Percentiles rank a stretch among this genome's conserved stretches.
phyloP scores from a whole-genome alignment of 495 filamentous ascomycete genomes.

The Acidomyces sp. region DNA sequence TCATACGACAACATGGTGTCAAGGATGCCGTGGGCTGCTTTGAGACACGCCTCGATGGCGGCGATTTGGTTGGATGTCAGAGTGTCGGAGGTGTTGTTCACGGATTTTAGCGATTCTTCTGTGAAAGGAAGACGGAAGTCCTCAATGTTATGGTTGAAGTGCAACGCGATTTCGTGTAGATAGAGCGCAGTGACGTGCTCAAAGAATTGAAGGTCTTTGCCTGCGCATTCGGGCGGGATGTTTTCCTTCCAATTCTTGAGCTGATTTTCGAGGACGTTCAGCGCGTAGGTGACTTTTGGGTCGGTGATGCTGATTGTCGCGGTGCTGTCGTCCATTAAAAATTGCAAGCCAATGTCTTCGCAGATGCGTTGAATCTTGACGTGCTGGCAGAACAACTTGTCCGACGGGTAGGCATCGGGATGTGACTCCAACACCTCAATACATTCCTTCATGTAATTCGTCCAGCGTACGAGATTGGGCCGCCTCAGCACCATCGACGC shows the following conservation, averaged over 20 bases:
- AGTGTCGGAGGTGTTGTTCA: constrained; percentile 26
- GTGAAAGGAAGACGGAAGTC: constrained; percentile 42
- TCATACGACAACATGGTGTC: constrained; percentile 53
- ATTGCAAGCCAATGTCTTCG: constrained; percentile 64
- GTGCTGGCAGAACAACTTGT: constrained; percentile 60
- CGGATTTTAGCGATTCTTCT: constrained; percentile 34
- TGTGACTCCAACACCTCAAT: constrained; percentile 59
- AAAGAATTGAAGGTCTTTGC: constrained; percentile 40
- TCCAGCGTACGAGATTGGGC: constrained; percentile 72
- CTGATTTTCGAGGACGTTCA: constrained; percentile 65
- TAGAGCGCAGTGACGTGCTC: constrained; percentile 62
- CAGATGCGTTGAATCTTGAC: constrained; percentile 65
- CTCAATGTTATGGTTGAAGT: constrained; percentile 54
- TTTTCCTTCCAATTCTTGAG: constrained; percentile 53
- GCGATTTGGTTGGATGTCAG: constrained; percentile 44
- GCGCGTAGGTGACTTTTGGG: constrained; percentile 54
- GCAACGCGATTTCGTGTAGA: constrained; percentile 75
- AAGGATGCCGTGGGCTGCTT: constrained; percentile 59
- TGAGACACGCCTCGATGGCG: constrained; percentile 58
- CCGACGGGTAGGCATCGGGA: constrained; percentile 56
- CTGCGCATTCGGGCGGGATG: constrained; percentile 36
- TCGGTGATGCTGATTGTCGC: constrained; percentile 54
- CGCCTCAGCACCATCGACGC: constrained; percentile 65
- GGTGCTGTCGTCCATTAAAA: constrained; percentile 61
- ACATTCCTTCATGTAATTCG: constrained; percentile 74